Conservation (phyloP, 2,329 filamentous ascomycete species). For the Coniochaeta hoffmannii region DNA sequence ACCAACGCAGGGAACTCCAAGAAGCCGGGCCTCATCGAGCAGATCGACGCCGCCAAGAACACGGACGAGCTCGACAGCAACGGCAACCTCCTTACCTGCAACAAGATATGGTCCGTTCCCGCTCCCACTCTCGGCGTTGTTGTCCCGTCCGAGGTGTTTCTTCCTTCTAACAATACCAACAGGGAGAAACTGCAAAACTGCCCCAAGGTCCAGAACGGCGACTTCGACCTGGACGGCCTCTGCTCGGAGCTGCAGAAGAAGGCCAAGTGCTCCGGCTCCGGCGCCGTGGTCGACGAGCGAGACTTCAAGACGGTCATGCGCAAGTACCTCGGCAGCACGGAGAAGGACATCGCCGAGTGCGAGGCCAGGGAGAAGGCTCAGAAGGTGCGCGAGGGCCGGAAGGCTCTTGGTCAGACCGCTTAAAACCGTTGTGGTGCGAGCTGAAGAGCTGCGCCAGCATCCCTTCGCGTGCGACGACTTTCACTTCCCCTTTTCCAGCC, state of each 20-base stretch:
- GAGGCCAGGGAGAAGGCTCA: not conserved
- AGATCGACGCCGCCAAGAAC: slow-evolving; percentile 70
- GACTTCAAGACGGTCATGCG: slow-evolving; percentile 78
- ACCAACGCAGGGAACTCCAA: slow-evolving; percentile 33
- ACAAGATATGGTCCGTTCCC: slow-evolving; percentile 77
- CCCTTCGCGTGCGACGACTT: not conserved
- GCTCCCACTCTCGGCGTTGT: not conserved
- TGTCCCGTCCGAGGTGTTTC: not conserved
- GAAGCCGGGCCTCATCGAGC: slow-evolving; percentile 61
- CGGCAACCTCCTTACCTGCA: slow-evolving; percentile 69
- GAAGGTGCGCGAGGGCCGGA: not conserved
- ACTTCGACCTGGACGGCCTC: slow-evolving; percentile 87
- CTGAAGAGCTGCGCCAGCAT: not conserved
- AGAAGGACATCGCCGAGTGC: slow-evolving; percentile 6
- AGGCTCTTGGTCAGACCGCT: not conserved
- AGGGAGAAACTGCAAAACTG: slow-evolving; percentile 90
- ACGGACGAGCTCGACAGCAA: slow-evolving; percentile 53
- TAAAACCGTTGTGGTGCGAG: not conserved
- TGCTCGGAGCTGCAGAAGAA: slow-evolving; percentile 93
- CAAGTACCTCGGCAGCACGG: slow-evolving; percentile 46
- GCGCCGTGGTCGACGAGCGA: slow-evolving; percentile 80
- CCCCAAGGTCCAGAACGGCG: slow-evolving; percentile 79
- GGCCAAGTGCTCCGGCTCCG: slow-evolving; percentile 86
- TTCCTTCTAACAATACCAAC: slow-evolving; percentile 30
- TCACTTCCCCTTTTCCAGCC: not conserved